Conservation (phyloP, 2,329 filamentous ascomycete species). For the Fusarium anguioides region DNA sequence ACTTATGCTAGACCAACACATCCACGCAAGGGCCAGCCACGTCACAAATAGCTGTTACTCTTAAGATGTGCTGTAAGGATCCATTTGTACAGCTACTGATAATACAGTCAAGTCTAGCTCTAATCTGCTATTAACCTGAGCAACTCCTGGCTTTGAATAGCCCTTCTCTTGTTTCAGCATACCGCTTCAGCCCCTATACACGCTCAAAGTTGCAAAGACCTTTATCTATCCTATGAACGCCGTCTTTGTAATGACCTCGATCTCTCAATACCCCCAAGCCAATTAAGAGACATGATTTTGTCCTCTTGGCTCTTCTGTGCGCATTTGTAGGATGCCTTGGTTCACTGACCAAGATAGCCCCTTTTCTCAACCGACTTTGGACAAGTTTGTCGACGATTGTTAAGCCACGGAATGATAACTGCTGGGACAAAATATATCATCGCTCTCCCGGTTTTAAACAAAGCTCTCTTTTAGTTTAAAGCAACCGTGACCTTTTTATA, state of each 20-base stretch:
- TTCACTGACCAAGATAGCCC: neutral
- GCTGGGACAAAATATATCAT: neutral
- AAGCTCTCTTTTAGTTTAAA: neutral
- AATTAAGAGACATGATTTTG: neutral
- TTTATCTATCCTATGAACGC: conserved; percentile 28
- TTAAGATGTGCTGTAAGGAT: neutral
- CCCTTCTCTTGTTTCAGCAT: neutral
- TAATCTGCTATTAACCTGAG: neutral
- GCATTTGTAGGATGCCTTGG: neutral
- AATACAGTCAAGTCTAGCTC: conserved; percentile 20
- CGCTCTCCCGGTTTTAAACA: neutral
- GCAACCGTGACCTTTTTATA: conserved; percentile 63
- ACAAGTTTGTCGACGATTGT: neutral
- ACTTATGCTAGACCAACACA: neutral
- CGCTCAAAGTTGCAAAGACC: conserved; percentile 12
- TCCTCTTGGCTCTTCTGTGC: neutral
- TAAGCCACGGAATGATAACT: neutral
- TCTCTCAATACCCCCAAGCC: neutral
- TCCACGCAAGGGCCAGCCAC: neutral
- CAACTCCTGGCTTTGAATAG: neutral
- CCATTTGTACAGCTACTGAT: conserved; percentile 1
- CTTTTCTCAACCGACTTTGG: neutral
- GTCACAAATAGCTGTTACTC: neutral
- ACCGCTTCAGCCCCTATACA: conserved; percentile 9
- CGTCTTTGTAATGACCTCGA: conserved; percentile 2